phyloP scores from a whole-genome alignment of 306 rosid species.

The Quercus ilex region DNA sequence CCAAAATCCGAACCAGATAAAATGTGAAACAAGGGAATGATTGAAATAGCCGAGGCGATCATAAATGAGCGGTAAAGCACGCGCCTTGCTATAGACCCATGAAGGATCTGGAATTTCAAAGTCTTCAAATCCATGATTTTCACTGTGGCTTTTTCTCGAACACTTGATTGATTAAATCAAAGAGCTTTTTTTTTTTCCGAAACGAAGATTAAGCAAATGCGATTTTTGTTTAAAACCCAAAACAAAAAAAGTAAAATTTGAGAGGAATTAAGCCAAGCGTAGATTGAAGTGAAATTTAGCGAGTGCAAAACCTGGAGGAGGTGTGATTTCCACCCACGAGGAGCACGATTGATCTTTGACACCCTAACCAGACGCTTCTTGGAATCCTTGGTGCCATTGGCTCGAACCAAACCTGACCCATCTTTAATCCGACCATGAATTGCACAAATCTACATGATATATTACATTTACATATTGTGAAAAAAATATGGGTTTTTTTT shows the following conservation, averaged over 20 bases:
- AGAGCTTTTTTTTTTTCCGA: not conserved
- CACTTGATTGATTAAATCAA: not conserved
- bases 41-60: slow-evolving; percentile 52
- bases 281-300: slow-evolving; percentile 33
- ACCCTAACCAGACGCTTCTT: slow-evolving; percentile 67
- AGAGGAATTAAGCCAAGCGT: slow-evolving; percentile 28
- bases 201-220: not conserved
- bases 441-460: too few relatives aligned
- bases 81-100: slow-evolving; percentile 49
- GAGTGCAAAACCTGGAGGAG: slow-evolving; percentile 93
- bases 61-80: slow-evolving; percentile 53
- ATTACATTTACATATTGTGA: too few relatives aligned
- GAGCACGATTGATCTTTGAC: slow-evolving; percentile 76
- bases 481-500: too few relatives aligned
- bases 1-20: slow-evolving; percentile 40
- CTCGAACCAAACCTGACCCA: slow-evolving; percentile 49
- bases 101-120: slow-evolving; percentile 38
- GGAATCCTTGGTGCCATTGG: slow-evolving; percentile 43
- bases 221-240: not conserved
- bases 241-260: not conserved
- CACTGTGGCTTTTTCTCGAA: not conserved
- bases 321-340: slow-evolving; percentile 99
- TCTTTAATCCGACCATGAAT: slow-evolving; percentile 21
- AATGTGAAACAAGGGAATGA: slow-evolving; percentile 52
- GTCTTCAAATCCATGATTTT: slow-evolving; percentile 44